A percentile compares a stretch with the other conserved stretches of the same genome.
Conservation (phyloP, 2,329 filamentous ascomycete species). For the Talaromyces sp. region DNA sequence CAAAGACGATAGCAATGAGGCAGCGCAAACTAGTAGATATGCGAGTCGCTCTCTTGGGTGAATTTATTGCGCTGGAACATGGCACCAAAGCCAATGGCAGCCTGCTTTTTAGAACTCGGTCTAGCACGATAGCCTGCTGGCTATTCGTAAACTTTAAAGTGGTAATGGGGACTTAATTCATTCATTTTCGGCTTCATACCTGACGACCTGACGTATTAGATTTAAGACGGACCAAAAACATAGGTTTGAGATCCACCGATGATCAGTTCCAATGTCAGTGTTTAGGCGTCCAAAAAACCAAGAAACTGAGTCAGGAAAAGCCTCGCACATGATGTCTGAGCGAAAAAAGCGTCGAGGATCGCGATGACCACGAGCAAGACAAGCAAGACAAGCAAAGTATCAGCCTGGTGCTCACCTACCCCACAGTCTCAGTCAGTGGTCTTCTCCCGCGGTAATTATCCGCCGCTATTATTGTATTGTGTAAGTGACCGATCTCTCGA, state of each 20-base stretch:
- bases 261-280: neutral
- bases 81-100: neutral
- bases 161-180: neutral
- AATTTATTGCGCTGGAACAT: neutral
- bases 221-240: neutral
- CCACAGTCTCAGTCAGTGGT: neutral
- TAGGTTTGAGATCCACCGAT: neutral
- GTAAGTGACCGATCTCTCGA: neutral
- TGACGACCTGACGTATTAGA: neutral
- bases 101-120: neutral
- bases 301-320: neutral
- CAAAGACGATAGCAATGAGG: neutral
- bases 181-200: neutral
- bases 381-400: neutral
- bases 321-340: neutral
- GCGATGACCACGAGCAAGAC: neutral
- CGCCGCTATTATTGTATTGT: neutral
- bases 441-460: neutral
- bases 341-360: neutral
- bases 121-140: neutral
- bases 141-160: neutral
- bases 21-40: neutral
- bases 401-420: neutral
- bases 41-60: neutral
- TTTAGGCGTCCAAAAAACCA: neutral